Percentiles rank a stretch among this genome's conserved stretches.
Evolutionary conservation across 495 filamentous ascomycete species (phyloP).

Genomic region (Talaromyces wortmannii): DNA sequence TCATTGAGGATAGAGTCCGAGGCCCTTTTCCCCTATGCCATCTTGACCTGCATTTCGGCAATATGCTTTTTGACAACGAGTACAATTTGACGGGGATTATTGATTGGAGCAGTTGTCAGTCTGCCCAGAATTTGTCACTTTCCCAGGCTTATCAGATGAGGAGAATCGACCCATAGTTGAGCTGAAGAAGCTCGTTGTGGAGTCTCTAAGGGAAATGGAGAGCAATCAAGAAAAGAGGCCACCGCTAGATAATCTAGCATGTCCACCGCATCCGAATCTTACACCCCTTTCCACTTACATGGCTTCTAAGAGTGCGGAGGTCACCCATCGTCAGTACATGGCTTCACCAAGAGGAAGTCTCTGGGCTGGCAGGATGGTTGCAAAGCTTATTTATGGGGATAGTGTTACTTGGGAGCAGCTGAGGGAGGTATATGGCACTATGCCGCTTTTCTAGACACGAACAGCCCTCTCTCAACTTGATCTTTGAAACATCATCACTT

Average conservation of each 20-base stretch:
- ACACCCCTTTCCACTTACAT: no score
- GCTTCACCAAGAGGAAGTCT: no score
- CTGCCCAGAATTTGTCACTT: not conserved
- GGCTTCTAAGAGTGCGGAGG: no score
- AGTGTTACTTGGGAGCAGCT: no score
- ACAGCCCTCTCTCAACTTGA: no score
- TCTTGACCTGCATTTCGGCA: slow-evolving; percentile 6
- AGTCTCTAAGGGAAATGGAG: not conserved
- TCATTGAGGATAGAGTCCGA: slow-evolving; percentile 6
- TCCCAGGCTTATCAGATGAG: not conserved
- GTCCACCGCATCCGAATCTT: no score
- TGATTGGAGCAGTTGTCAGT: slow-evolving; percentile 4
- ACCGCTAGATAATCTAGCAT: not conserved
- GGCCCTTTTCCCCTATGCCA: slow-evolving; percentile 8
- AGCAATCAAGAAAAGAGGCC: not conserved
- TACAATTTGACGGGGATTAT: slow-evolving; percentile 5
- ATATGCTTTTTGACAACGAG: slow-evolving; percentile 5
- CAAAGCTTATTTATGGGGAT: no score
- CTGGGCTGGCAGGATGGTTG: no score
- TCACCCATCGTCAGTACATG: no score
- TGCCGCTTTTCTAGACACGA: no score
- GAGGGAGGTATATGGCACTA: no score
- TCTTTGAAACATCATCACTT: no score
- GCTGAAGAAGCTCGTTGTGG: not conserved
- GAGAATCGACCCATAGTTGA: not conserved